Base-by-base conservation (phyloP, 176 grass and related monocot genomes). In the Rhynchospora breviuscula region DNA sequence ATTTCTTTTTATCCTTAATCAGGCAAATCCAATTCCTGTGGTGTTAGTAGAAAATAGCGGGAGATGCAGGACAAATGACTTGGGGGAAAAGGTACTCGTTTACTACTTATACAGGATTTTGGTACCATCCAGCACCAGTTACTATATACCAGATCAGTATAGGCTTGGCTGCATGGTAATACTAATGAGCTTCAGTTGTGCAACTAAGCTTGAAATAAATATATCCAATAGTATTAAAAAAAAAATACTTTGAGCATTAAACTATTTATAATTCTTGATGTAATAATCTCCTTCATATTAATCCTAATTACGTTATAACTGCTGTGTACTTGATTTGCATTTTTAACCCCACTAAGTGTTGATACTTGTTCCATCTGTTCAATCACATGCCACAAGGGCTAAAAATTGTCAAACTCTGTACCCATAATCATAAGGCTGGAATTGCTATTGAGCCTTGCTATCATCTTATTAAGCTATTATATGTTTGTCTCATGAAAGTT, bases 21-120 rank as follows among this genome's bases (percentile, higher is more conserved):
- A 95, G 96, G 93, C 92, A 82, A 90, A 79, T 56, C 73, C 79
- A 12, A 85, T 93, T 82, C 93, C 93, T 60, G 78, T 95, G 79
- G 89, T 89, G 68, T 87, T 99, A 78, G 91, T 95, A 23, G 91
- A 99, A 86, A 95, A 99, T 84, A 95, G 91, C 57, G 91, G 96
- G 86, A 93, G 91, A 88, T 99, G 93, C 96, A 99, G 93, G 60
- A 85, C 91, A 75, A 95, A 92, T 85, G 96, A 91, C 57, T 85
- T 86, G 54, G 96, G 88, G 6, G 93, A 93, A 77, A 99, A 99
- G 93, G 93, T 95, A 79, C 88, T 85, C 70, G 67, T 62, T 22
- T 64, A 40, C 35, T 85, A n/a, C 44, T 61, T 78, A 29, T 78
- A 9, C 25, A 57, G 7, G 51, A 14, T 78, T 78, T 56, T 17